Conservation (phyloP, 163 green algal genomes). For the Scenedesmus sp. region DNA sequence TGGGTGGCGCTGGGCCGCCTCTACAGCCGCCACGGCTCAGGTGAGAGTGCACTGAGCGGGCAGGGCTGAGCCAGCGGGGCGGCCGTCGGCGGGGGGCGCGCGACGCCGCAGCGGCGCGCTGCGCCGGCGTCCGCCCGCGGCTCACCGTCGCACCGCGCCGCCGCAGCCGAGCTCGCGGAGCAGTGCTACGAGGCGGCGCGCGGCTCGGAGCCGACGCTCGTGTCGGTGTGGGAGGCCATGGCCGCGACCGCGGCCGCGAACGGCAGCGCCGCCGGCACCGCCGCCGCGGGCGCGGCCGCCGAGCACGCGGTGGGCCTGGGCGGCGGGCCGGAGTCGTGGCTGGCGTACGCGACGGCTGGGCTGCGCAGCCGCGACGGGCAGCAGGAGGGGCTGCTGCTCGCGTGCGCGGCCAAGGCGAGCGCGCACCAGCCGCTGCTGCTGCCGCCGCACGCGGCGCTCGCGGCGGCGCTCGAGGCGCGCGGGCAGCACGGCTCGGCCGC, state of each 20-base stretch:
- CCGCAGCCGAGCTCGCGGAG: conserved; percentile 48
- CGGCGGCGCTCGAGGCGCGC: conserved; percentile 58
- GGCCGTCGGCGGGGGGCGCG: no score
- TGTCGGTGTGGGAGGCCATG: conserved; percentile 83
- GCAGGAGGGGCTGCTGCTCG: conserved; percentile 14
- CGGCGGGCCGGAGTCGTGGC: conserved; percentile 62
- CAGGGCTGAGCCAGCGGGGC: no score
- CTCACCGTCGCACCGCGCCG: no score
- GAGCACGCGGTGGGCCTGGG: conserved; percentile 77
- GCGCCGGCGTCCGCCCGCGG: no score
- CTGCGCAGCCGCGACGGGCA: conserved; percentile 3
- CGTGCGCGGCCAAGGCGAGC: conserved; percentile 49
- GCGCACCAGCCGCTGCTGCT: conserved; percentile 69
- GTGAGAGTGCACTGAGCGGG: no score
- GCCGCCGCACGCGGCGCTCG: conserved; percentile 57
- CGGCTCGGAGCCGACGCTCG: conserved; percentile 67
- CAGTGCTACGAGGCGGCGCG: conserved; percentile 70
- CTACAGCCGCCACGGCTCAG: conserved; percentile 57
- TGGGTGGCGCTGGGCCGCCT: conserved; percentile 79
- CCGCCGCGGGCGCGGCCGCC: conserved; percentile 57
- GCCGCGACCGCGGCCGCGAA: conserved; percentile 45
- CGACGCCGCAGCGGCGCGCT: no score
- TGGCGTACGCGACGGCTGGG: conserved; percentile 58
- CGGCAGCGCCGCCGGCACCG: conserved; percentile 1
- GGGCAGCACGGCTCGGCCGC: conserved; percentile 36